These are phyloP conservation scores for Eleusine indica DNA, from an alignment of 176 grass and related monocot genomes.

Conservation along the genomic window DNA sequence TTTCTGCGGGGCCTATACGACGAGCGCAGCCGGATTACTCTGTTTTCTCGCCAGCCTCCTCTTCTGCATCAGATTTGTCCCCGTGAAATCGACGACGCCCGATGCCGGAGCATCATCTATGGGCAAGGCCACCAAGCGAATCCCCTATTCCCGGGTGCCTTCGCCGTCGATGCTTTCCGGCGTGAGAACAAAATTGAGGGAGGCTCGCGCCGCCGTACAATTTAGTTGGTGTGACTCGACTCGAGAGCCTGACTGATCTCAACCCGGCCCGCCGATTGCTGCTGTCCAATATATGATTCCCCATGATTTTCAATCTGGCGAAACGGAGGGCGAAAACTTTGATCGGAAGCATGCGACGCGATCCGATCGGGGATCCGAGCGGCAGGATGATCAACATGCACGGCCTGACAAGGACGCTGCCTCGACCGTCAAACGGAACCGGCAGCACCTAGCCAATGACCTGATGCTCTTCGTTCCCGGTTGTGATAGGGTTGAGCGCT, in stretches of 20 bases:
- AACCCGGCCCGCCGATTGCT: not conserved
- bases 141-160: too few relatives aligned
- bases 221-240: slow-evolving; percentile 34
- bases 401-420: slow-evolving; percentile 27
- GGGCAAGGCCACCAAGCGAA: not conserved
- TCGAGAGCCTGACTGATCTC: slow-evolving; percentile 9
- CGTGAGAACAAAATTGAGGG: too few relatives aligned
- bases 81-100: not conserved
- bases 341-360: slow-evolving; percentile 28
- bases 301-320: slow-evolving; percentile 25
- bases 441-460: not conserved
- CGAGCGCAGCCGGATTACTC: not conserved
- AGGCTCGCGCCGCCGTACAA: not conserved
- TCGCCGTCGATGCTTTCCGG: too few relatives aligned
- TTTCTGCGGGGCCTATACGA: not conserved
- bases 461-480: not conserved
- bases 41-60: not conserved
- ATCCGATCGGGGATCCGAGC: not conserved
- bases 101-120: too few relatives aligned
- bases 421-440: slow-evolving; percentile 4
- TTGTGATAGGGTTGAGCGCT: not conserved
- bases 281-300: slow-evolving; percentile 8
- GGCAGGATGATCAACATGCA: not conserved
- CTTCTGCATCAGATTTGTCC: not conserved
- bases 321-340: slow-evolving; percentile 16